These are phyloP conservation scores for Phoma sp. DNA, from an alignment of 2,329 filamentous ascomycete species.

Conservation along the genomic window DNA sequence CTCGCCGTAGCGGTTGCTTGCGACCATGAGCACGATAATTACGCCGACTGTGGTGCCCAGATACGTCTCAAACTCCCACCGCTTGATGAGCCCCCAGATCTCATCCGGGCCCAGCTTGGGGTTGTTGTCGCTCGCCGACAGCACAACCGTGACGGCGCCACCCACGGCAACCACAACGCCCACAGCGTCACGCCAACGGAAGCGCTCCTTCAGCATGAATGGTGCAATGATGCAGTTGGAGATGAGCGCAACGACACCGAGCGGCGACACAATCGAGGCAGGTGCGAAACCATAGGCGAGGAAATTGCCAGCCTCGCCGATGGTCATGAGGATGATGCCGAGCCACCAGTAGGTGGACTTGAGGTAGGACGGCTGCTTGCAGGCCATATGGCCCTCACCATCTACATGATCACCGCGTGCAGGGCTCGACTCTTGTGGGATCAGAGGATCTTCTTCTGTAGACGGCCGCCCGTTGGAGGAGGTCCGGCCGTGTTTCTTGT, in stretches of 20 bases:
- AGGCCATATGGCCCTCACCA: slow-evolving; percentile 33
- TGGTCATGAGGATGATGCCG: slow-evolving; percentile 88
- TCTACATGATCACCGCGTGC: background rate
- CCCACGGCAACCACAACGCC: slow-evolving; percentile 86
- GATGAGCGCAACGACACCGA: slow-evolving; percentile 94
- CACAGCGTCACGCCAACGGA: slow-evolving; percentile 82
- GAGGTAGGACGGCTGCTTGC: slow-evolving; percentile 74
- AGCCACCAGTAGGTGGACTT: slow-evolving; percentile 96
- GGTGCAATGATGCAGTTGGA: slow-evolving; percentile 98
- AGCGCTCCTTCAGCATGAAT: slow-evolving; percentile 88
- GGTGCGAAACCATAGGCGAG: slow-evolving; percentile 97
- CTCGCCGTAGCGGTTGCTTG: slow-evolving; percentile 82
- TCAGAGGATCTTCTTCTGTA: slow-evolving; percentile 10
- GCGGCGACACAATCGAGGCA: slow-evolving; percentile 93
- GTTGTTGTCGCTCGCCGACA: slow-evolving; percentile 88
- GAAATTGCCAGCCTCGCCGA: slow-evolving; percentile 96
- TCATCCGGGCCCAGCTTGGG: slow-evolving; percentile 89
- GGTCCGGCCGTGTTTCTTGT: slow-evolving; percentile 10
- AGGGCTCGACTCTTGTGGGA: background rate
- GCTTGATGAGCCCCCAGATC: slow-evolving; percentile 87
- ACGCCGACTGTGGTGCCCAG: slow-evolving; percentile 75
- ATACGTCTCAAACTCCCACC: slow-evolving; percentile 90
- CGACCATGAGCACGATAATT: slow-evolving; percentile 79
- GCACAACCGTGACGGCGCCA: slow-evolving; percentile 89
- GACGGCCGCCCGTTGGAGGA: background rate